Evolutionary conservation across 768 basidiomycete genomes (phyloP), one percentile per base, ranked within the genome.

Genomic region (Lactifluus hygrophoroides): DNA sequence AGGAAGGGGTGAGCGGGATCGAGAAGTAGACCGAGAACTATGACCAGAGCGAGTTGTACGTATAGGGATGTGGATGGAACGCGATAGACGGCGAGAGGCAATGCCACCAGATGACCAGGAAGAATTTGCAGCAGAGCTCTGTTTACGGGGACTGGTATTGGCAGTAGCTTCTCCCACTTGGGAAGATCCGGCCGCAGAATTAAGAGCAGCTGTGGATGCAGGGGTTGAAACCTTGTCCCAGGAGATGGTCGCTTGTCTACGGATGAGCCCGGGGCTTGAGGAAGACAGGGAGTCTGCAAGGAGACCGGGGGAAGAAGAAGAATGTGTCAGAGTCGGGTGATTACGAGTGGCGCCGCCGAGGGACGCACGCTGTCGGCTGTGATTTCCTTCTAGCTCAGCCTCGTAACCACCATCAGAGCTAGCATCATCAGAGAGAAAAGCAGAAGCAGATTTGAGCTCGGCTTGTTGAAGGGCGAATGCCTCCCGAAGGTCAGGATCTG

Each of bases 11-110:
- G 96, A 97, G 42, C 94, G 83, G 5, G 95, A 98, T 46, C 94
- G 86, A 54, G 95, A 97, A 19, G 89, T 93, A 9, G 94, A 96
- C 34, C 95, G 88, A 21, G 95, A 98, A 68, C 86, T 90, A 64
- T 87, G 84, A 30, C 82, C 84, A 54, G 91, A 92, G 54, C 75
- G 83, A 49, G 82, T 75, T 19, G 84, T 78, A 27, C 81, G 81
- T 40, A 77, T 71, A 52, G 84, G 81, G 53, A 90, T 88, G 67
- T 91, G 89, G 57, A 91, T 87, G 3, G 86, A 83, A 62, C 90
- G 85, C 25, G 90, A 93, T 58, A 93, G 77, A n/a, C 90, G 82
- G 64, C 89, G 88, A 54, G 87, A 88, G 57, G 85, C 69, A 57
- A 80, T 70, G 51, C 76, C 73, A 1, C 62, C 62, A 8, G 59